phyloP scores from a whole-genome alignment of 2,329 filamentous ascomycete species.

The Mycosphaerella sp. region DNA sequence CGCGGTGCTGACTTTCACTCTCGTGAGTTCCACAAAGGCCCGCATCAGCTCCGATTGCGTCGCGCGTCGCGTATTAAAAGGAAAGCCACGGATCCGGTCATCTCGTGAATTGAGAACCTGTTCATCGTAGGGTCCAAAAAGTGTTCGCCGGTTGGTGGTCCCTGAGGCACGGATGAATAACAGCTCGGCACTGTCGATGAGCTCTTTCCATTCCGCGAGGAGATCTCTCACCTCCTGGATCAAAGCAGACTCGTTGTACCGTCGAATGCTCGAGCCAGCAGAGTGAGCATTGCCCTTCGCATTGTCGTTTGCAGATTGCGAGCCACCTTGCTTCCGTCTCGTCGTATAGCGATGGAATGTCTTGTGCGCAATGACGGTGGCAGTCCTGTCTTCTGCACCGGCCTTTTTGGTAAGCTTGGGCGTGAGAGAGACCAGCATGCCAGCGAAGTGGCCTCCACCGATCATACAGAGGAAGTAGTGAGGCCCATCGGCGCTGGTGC shows the following conservation, averaged over 20 bases:
- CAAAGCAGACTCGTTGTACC: constrained; percentile 90
- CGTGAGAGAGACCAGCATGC: constrained; percentile 85
- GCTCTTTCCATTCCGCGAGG: constrained; percentile 72
- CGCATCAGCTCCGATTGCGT: constrained; percentile 94
- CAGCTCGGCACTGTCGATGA: constrained; percentile 78
- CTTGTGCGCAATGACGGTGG: constrained; percentile 87
- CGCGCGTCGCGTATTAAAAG: constrained; percentile 84
- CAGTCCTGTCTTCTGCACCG: constrained; percentile 73
- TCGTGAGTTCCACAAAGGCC: constrained; percentile 85
- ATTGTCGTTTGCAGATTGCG: constrained; percentile 88
- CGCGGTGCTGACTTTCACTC: constrained; percentile 76
- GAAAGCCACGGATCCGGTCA: constrained; percentile 73
- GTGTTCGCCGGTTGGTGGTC: constrained; percentile 72
- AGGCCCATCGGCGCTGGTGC: constrained; percentile 59
- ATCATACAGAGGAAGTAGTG: constrained; percentile 99
- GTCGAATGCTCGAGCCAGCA: constrained; percentile 78
- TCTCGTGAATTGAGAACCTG: constrained; percentile 78
- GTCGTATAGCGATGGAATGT: constrained; percentile 98
- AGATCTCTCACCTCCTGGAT: constrained; percentile 80
- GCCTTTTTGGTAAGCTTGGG: constrained; percentile 68
- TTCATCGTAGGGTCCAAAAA: constrained; percentile 87
- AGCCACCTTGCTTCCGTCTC: constrained; percentile 88
- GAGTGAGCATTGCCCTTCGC: constrained; percentile 93
- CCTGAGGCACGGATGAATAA: constrained; percentile 88
- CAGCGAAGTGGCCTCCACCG: constrained; percentile 93